These are phyloP conservation scores for Boletellus emodensis DNA, from an alignment of 768 basidiomycete species.

Conservation along the genomic window DNA sequence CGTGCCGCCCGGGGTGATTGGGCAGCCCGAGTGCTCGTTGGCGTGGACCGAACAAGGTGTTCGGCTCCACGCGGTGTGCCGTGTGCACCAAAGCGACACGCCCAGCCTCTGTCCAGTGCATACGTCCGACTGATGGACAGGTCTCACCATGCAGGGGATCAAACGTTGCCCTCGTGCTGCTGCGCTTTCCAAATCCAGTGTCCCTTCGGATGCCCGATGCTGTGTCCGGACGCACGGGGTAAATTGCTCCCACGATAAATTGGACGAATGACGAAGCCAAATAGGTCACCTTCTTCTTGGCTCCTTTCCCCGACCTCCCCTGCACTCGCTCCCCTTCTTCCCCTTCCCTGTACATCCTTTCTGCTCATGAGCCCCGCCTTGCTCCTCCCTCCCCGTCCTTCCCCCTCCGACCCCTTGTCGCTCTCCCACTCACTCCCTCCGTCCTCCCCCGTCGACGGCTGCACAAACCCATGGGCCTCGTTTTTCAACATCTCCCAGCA, in stretches of 20 bases:
- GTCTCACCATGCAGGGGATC: too few relatives aligned
- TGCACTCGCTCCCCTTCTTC: not conserved
- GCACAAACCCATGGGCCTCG: conserved; percentile 10
- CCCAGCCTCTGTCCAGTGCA: too few relatives aligned
- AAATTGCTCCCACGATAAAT: conserved; percentile 18
- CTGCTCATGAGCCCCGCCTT: conserved; percentile 4
- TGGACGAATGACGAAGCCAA: conserved; percentile 10
- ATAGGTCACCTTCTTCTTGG: conserved; percentile 1
- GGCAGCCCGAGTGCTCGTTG: too few relatives aligned
- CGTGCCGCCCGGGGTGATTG: too few relatives aligned
- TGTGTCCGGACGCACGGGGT: not conserved
- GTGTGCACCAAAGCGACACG: too few relatives aligned
- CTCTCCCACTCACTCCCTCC: conserved; percentile 8
- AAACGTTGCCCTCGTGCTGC: not conserved
- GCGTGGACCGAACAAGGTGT: too few relatives aligned
- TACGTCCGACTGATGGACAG: too few relatives aligned
- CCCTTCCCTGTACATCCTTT: not conserved
- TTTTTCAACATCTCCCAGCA: conserved; percentile 1
- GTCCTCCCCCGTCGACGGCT: conserved; percentile 6
- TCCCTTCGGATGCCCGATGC: not conserved
- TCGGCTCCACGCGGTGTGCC: not conserved
- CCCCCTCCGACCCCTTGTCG: not conserved
- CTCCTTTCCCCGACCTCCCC: conserved; percentile 17
- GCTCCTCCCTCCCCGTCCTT: not conserved
- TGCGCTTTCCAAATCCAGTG: not conserved